Evolutionary conservation across 768 basidiomycete genomes (phyloP), one percentile per base, ranked within the genome.

Genomic region (Collybia mongolica): DNA sequence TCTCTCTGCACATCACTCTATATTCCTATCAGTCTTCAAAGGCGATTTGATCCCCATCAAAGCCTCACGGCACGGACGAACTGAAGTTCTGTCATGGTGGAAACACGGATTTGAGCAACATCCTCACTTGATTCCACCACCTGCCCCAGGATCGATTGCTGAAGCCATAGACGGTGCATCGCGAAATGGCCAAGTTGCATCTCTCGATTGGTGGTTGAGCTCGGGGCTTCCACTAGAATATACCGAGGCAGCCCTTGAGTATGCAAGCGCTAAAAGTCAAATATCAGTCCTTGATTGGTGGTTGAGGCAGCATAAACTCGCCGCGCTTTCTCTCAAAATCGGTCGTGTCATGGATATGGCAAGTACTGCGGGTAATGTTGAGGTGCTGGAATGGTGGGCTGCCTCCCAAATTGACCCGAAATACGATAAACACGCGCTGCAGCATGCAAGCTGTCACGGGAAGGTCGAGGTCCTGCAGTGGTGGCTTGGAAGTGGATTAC

Each of bases 291-390:
- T 93, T 38, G 84, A 88, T 29, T 93, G 91, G 91, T 93, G 90
- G 91, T 83, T 84, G 55, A 70, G 72, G 40, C 83, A 85, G 52
- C 70, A 81, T 56, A 64, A 65, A 26, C 65, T 65, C 39, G 65
- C 65, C 2, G 71, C 73, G 3, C 69, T 91, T 26, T 78, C 81
- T 9, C 80, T 93, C 57, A 91, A 90, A 65, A 82, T 92, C 19
- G 91, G 91, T 2, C 83, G 88, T 35, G 87, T 84, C 18, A 88
- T 93, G 81, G 91, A 93, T 62, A 83, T 84, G 76, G 91, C 92
- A 11, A 86, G 85, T 60, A 86, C 80, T 15, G 85, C 88, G 6
- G 89, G 89, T 1, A 79, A 89, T 57, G 83, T 89, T 35, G 74
- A 80, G 17, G 85, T 82, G 2, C 79, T 93, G 32, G 88, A 88